Base-by-base conservation (phyloP, 148 eudicot genomes). In the Silene latifolia region DNA sequence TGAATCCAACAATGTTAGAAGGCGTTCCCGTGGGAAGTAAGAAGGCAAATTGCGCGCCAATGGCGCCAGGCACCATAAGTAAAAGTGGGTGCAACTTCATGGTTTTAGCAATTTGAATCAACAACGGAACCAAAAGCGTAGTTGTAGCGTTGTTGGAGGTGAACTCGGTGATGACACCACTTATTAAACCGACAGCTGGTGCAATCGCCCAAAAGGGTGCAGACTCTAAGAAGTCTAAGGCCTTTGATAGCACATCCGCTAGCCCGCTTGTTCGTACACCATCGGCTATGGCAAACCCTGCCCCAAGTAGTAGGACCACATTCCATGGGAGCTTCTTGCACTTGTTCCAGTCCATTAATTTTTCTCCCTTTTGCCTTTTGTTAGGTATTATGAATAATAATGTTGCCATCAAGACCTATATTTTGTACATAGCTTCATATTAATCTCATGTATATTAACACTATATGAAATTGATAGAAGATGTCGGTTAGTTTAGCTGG, bases 261-360 rank as follows among this genome's bases (percentile, higher is more conserved):
- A 94, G 88, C 48, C 98, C 98, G n/a, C 98, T 94, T 0, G 91
- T 39, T 2, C 88, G 88, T 20, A 94, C 96, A 9, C 98, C 97
- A 7, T 90, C 97, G 0, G 98, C 98, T 59, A 94, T 91, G 71
- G 98, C 97, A 23, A 94, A 90, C 24, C 98, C 98, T 0, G 97
- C 97, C 2, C 98, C 98, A 3, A 94, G 83, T 0, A 94, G 85
- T 11, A 94, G 84, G 42, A 94, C 70, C 47, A 94, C 86, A 82
- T 79, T 86, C 98, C 97, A 94, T 1, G 97, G 98, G 5, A 94
- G 79, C 70, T 86, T 88, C 84, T 90, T 91, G 96, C 98, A 94
- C 56, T 94, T 89, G 87, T 76, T 88, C 98, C 98, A 94, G 77
- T 91, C 97, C 98, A 94, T 94, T 62, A 94, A 81, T 74, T 94